Evolutionary conservation across 73 alveolate species (phyloP), one percentile per base, ranked within the genome.

Genomic region (Paramecium tetraurelia): DNA sequence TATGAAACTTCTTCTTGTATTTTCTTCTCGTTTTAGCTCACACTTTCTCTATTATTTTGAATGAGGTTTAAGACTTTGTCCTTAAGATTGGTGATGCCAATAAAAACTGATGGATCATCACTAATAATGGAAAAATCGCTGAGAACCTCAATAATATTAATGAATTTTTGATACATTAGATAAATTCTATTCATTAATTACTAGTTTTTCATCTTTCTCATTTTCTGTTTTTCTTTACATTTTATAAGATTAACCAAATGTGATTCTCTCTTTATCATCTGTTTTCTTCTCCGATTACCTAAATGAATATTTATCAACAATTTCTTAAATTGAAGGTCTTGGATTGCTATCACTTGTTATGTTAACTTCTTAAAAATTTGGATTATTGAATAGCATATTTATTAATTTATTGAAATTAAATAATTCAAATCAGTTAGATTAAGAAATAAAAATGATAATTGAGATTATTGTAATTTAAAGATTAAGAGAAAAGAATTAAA

Each of bases 71-170:
- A 33, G 14, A 63, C 84, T 27, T 63, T 63, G 29, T 63, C 84
- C 9, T 63, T 63, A 0, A 63, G 22, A 63, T 63, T 63, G 4
- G 50, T 63, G 12, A 63, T 63, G 10, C 84, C 84, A 6, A 63
- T 63, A 33, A 63, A 72, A 10, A 70, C 57, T 11, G 31, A n/a
- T 70, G 86, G 86, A 27, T 70, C 86, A 70, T 70, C 86, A 70
- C 86, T 31, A 70, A 35, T 18, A 31, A 70, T 70, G 7, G 86
- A 70, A 70, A 70, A 70, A 70, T 70, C 86, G 8, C 86, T 70
- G n/a, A 70, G 86, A 70, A 70, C 57, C 86, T 70, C 27, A 29
- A 70, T 48, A 70, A 59, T 59, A 59, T 59, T 21, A 29, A 29
- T 24, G n/a, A 59, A 59, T 18, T 24, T 24, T 10, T 29, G n/a